Percentiles rank a stretch among this genome's conserved stretches.
These are phyloP conservation scores for Fistulinella cinereoalba DNA, from an alignment of 1,284 basidiomycete genomes.

Conservation along the genomic window DNA sequence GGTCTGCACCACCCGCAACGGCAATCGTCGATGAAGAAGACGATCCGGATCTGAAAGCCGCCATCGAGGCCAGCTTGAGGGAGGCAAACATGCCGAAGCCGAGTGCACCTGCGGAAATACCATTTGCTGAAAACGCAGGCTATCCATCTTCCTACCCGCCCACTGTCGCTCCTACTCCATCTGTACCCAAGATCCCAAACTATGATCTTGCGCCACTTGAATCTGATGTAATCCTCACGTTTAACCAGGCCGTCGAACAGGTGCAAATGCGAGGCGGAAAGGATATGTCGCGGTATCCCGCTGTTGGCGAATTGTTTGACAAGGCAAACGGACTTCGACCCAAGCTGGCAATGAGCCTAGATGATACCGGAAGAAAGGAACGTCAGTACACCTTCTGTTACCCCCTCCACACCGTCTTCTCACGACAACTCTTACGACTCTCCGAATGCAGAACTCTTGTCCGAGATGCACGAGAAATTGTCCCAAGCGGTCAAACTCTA, in stretches of 20 bases:
- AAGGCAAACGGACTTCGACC: slow-evolving; percentile 81
- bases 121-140: slow-evolving; percentile 48
- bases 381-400: slow-evolving; percentile 45
- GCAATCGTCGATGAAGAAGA: slow-evolving; percentile 69
- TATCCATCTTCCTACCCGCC: slow-evolving; percentile 47
- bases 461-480: slow-evolving; percentile 92
- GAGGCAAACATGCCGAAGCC: slow-evolving; percentile 80
- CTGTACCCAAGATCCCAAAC: slow-evolving; percentile 55
- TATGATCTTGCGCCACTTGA: slow-evolving; percentile 81
- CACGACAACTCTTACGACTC: not conserved
- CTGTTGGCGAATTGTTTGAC: slow-evolving; percentile 80
- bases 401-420: not conserved
- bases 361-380: slow-evolving; percentile 87
- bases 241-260: slow-evolving; percentile 86
- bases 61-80: slow-evolving; percentile 91
- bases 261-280: slow-evolving; percentile 75
- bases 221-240: slow-evolving; percentile 81
- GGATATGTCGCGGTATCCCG: slow-evolving; percentile 78
- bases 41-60: slow-evolving; percentile 89
- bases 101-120: slow-evolving; percentile 67
- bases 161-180: slow-evolving; percentile 36
- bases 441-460: slow-evolving; percentile 63
- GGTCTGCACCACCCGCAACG: slow-evolving; percentile 23
- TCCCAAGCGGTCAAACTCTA: slow-evolving; percentile 90
- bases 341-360: slow-evolving; percentile 81